Evolutionary conservation across 805 yeast species (phyloP).

Genomic region (Hyphopichia homilentoma): DNA sequence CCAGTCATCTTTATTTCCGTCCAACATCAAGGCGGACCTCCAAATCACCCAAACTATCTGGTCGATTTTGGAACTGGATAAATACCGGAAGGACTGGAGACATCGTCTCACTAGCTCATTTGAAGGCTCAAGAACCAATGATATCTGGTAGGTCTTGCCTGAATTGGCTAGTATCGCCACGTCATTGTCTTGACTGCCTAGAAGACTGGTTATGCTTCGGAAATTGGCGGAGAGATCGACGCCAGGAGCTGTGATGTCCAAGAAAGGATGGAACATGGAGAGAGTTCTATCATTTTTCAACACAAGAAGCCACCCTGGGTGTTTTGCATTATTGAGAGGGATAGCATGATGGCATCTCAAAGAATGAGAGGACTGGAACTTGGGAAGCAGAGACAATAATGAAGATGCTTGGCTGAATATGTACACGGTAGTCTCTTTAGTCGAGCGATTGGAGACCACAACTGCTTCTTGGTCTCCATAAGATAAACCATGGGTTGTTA

Average conservation of each 20-base stretch:
- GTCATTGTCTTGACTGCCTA: constrained; percentile 25
- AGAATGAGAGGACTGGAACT: constrained; percentile 27
- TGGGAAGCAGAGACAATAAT: constrained; percentile 18
- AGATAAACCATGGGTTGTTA: constrained; percentile 36
- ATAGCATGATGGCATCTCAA: constrained; percentile 34
- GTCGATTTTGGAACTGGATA: constrained; percentile 55
- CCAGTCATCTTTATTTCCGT: constrained; percentile 52
- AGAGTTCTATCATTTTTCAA: constrained; percentile 33
- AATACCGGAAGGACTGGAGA: constrained; percentile 46
- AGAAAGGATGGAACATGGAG: constrained; percentile 53
- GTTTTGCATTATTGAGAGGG: constrained; percentile 27
- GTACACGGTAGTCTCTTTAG: constrained; percentile 46
- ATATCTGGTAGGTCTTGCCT: constrained; percentile 21
- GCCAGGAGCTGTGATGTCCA: constrained; percentile 41
- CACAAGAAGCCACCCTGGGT: constrained; percentile 45
- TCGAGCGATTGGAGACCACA: constrained; percentile 45
- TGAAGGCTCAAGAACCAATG: constrained; percentile 43
- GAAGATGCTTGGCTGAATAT: constrained; percentile 39
- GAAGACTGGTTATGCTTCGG: constrained; percentile 17
- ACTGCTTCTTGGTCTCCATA: constrained; percentile 60
- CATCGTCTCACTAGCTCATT: constrained; percentile 41
- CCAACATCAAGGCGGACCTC: constrained; percentile 51
- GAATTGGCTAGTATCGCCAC: constrained; percentile 20
- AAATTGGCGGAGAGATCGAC: constrained; percentile 13
- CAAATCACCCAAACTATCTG: constrained; percentile 61